Evolutionary conservation across 371 early-diverging fungal genomes (phyloP).

Genomic region (Dinochytrium kinnereticum): DNA sequence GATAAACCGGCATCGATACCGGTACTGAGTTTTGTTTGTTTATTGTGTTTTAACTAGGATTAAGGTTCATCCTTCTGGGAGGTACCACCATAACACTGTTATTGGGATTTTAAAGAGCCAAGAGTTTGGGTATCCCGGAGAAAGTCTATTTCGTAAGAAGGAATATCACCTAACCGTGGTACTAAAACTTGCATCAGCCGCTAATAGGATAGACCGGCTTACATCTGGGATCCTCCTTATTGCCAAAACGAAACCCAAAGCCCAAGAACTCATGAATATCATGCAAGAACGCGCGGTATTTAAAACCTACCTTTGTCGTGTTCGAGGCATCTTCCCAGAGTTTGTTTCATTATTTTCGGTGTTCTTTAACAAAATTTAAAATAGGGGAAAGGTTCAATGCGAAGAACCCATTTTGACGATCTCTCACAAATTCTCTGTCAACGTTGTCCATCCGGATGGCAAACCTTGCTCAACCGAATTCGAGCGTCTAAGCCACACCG

Average conservation of each 20-base stretch:
- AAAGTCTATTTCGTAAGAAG: conserved; percentile 72
- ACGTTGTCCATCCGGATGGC: conserved; percentile 78
- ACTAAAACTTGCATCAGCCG: conserved; percentile 58
- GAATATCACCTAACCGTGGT: conserved; percentile 3
- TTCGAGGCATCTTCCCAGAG: conserved; percentile 85
- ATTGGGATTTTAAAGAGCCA: conserved; percentile 71
- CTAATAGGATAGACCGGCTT: conserved; percentile 89
- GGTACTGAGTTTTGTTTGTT: conserved; percentile 42
- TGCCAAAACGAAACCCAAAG: conserved; percentile 64
- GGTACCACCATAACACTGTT: conserved; percentile 81
- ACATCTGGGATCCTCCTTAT: conserved; percentile 92
- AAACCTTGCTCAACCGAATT: conserved; percentile 74
- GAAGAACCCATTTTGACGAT: conserved; percentile 82
- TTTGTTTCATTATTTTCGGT: conserved; percentile 38
- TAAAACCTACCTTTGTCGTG: conserved; percentile 89
- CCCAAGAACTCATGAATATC: conserved; percentile 65
- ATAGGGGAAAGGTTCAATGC: conserved; percentile 62
- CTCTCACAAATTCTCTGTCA: conserved; percentile 84
- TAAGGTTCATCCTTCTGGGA: conserved; percentile 53
- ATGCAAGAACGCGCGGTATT: conserved; percentile 70
- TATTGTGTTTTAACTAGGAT: neutral
- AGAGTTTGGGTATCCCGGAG: conserved; percentile 59
- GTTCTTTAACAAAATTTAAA: neutral
- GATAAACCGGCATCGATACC: conserved; percentile 92
- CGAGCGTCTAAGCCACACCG: conserved; percentile 67